Evolutionary conservation across 306 rosid genomes (phyloP), one percentile per base, ranked within the genome.

Genomic region (Prunus davidiana): DNA sequence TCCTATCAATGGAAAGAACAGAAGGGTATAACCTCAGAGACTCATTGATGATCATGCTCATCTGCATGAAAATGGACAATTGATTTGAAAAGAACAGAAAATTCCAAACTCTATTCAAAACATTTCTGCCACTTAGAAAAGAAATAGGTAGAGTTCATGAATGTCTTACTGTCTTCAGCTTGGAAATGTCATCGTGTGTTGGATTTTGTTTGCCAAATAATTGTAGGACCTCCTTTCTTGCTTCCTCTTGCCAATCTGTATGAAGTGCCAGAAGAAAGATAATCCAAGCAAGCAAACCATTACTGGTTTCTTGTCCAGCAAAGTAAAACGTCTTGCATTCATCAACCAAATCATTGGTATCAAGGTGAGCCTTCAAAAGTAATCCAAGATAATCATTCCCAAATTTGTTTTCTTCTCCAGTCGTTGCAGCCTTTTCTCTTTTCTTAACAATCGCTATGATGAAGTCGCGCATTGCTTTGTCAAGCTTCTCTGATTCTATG

Each of bases 221-320:
- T 63, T 63, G 12, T 7, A 63, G n/a, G 43, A 63, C 67, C 20
- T 63, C 67, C 22, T 30, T 63, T 63, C 67, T 63, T 63, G 67
- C 67, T 63, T 63, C n/a, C 43, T 28, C 67, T 30, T 63, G 67
- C 45, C 67, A 62, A 6, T 63, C 45, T 13, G 67, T 14, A 28
- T 63, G 45, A 11, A 63, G 67, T 63, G 67, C 67, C 67, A 63
- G 12, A 8, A 63, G 67, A 63, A 28, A 63, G 12, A 63, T 1
- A 30, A 9, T 63, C 67, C 67, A 63, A 15, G 67, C 41, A 28
- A 63, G 67, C n/a, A 63, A 14, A 61, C 27, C 14, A 28, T n/a
- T 61, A 6, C 22, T 30, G 5, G 67, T 63, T 28, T 63, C 67
- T 30, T 63, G 22, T 63, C 45, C 67, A 0, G 67, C 67, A 16